phyloP scores from a whole-genome alignment of 352 stramenopile genomes.

The Globisporangium nagaii region DNA sequence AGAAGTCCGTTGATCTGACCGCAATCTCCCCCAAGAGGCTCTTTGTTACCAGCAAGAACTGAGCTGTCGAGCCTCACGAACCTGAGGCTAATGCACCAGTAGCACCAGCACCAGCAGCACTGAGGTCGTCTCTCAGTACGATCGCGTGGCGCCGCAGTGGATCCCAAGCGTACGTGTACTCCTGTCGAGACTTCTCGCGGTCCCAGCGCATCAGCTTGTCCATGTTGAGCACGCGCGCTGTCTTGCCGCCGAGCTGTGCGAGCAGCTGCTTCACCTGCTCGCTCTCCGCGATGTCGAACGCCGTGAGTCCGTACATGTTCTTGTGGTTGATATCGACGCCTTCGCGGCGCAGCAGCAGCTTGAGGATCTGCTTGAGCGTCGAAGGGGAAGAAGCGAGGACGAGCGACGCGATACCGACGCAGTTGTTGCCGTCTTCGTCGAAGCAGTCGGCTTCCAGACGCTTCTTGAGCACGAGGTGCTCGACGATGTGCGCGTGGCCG shows the following conservation, averaged over 20 bases:
- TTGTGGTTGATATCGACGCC: constrained; percentile 64
- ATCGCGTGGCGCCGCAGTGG: constrained; percentile 24
- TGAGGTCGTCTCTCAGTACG: constrained; percentile 5
- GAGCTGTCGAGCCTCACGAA: neutral
- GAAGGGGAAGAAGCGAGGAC: constrained; percentile 23
- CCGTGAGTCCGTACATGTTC: constrained; percentile 59
- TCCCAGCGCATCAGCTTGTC: constrained; percentile 50
- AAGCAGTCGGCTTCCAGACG: constrained; percentile 46
- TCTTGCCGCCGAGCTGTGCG: constrained; percentile 28
- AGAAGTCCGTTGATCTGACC: constrained; percentile 14
- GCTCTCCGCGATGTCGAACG: constrained; percentile 48
- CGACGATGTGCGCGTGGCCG: constrained; percentile 28
- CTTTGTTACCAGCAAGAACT: constrained; percentile 39
- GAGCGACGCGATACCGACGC: constrained; percentile 43
- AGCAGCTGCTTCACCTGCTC: constrained; percentile 38
- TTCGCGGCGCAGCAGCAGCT: constrained; percentile 18
- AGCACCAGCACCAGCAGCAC: neutral
- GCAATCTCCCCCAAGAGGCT: constrained; percentile 42
- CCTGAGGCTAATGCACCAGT: too few species aligned
- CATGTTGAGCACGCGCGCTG: constrained; percentile 35
- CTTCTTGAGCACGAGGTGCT: constrained; percentile 43
- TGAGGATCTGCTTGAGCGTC: constrained; percentile 21
- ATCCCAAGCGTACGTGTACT: constrained; percentile 37
- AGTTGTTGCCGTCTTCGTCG: constrained; percentile 74
- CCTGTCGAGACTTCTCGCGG: constrained; percentile 34